These are phyloP conservation scores for Heliophila coronopifolia DNA, from an alignment of 441 rosid species.

Conservation along the genomic window DNA sequence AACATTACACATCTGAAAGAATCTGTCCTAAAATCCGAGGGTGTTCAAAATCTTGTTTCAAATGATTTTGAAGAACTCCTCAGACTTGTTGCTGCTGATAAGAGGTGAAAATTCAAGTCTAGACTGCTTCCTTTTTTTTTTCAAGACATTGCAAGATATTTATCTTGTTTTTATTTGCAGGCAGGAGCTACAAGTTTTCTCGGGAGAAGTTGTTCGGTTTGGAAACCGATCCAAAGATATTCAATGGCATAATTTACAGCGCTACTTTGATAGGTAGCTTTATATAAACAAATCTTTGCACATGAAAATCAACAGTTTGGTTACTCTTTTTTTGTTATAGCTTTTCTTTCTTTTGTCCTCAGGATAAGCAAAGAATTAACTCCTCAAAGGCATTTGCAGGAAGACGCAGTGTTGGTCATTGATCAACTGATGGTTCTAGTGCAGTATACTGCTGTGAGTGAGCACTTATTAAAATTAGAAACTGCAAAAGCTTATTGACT, in stretches of 20 bases:
- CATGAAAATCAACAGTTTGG: background rate
- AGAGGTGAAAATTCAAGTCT: conserved; percentile 36
- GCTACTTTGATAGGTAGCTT: conserved; percentile 61
- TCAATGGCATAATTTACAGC: conserved; percentile 67
- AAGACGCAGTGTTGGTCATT: conserved; percentile 47
- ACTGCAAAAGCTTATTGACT: background rate
- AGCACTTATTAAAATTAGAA: conserved; percentile 1
- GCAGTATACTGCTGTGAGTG: conserved; percentile 63
- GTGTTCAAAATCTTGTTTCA: conserved; percentile 54
- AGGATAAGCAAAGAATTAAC: conserved; percentile 52
- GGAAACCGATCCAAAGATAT: conserved; percentile 70
- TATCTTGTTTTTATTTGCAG: conserved; percentile 29
- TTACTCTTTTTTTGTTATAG: conserved; percentile 4
- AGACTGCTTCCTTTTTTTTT: conserved; percentile 2
- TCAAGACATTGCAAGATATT: conserved; percentile 4
- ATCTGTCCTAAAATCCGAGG: conserved; percentile 43
- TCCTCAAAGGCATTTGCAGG: conserved; percentile 48
- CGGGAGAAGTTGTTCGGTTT: conserved; percentile 69
- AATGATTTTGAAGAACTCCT: conserved; percentile 51
- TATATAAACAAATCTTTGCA: background rate
- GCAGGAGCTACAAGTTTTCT: conserved; percentile 58
- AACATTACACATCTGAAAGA: conserved; percentile 44
- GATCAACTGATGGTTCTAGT: conserved; percentile 48
- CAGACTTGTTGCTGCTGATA: conserved; percentile 47
- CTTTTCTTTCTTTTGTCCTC: conserved; percentile 19